phyloP scores from a whole-genome alignment of 371 early-diverging fungal genomes.

The Saksenaea oblongispora region DNA sequence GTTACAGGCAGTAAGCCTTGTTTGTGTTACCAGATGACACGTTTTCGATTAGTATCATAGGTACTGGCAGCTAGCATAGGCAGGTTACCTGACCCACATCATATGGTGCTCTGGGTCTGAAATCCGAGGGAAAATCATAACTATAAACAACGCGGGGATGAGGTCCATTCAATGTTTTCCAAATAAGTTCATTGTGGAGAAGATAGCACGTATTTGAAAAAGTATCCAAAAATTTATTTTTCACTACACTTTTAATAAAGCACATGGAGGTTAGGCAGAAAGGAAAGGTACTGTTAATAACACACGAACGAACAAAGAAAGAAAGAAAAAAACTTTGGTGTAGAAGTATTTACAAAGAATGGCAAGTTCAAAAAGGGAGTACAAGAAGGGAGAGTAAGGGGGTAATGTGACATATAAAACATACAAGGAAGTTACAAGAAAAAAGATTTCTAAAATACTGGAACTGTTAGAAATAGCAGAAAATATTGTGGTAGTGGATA shows the following conservation, averaged over 20 bases:
- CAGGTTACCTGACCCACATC: too few species aligned
- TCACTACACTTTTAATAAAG: not conserved
- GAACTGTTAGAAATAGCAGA: not conserved
- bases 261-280: slow-evolving; percentile 1
- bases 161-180: not conserved
- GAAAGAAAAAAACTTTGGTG: not conserved
- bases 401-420: slow-evolving; percentile 4
- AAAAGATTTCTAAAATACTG: slow-evolving; percentile 6
- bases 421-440: not conserved
- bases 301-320: not conserved
- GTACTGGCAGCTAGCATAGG: too few species aligned
- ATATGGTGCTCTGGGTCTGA: too few species aligned
- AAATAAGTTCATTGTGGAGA: too few species aligned
- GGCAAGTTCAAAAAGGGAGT: slow-evolving; percentile 2
- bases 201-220: not conserved
- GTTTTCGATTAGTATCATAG: too few species aligned
- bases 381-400: slow-evolving; percentile 6
- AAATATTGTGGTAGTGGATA: not conserved
- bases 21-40: too few species aligned
- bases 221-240: not conserved
- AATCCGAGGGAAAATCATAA: too few species aligned
- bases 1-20: too few species aligned
- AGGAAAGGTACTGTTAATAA: slow-evolving; percentile 4
- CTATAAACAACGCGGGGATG: not conserved
- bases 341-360: slow-evolving; percentile 5